A percentile compares a stretch with the other conserved stretches of the same genome.
These are phyloP conservation scores for Fusarium sp. DNA, from an alignment of 2,329 filamentous ascomycete species.

Conservation along the genomic window DNA sequence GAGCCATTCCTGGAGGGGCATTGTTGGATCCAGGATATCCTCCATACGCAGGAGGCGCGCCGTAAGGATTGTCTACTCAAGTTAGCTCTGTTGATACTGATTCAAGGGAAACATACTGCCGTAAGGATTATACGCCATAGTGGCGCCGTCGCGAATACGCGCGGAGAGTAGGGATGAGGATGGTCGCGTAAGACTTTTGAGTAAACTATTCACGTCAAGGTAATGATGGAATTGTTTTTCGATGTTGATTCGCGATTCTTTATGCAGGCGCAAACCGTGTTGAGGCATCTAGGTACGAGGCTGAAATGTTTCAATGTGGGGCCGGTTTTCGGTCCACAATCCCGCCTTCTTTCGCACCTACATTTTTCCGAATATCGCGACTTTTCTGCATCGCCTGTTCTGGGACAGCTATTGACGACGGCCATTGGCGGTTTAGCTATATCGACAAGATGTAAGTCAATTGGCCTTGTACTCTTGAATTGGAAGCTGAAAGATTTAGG, in stretches of 20 bases:
- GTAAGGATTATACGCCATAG: conserved; percentile 70
- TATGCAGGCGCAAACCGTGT: conserved; percentile 29
- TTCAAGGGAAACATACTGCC: conserved; percentile 54
- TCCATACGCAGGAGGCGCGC: conserved; percentile 77
- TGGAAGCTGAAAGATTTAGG: conserved; percentile 36
- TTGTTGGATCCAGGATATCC: conserved; percentile 69
- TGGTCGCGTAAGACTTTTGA: not conserved
- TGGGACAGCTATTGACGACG: conserved; percentile 26
- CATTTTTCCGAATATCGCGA: conserved; percentile 44
- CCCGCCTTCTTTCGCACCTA: conserved; percentile 41
- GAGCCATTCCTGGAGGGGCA: conserved; percentile 73
- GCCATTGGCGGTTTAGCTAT: conserved; percentile 28
- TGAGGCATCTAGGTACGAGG: conserved; percentile 38
- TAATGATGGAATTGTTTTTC: not conserved
- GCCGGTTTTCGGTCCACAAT: conserved; percentile 24
- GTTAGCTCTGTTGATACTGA: conserved; percentile 6
- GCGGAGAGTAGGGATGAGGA: not conserved
- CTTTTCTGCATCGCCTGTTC: conserved; percentile 36
- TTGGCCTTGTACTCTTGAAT: rapidly evolving
- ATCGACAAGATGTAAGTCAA: conserved; percentile 35
- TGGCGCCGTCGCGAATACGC: conserved; percentile 24
- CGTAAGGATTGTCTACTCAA: conserved; percentile 66
- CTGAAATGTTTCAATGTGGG: conserved; percentile 42
- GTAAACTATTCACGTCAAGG: not conserved
- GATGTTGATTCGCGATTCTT: conserved; percentile 7